Evolutionary conservation across 192 early-diverging fungal species (phyloP), one percentile per base, ranked within the genome.

Genomic region (Entomortierella lignicola): DNA sequence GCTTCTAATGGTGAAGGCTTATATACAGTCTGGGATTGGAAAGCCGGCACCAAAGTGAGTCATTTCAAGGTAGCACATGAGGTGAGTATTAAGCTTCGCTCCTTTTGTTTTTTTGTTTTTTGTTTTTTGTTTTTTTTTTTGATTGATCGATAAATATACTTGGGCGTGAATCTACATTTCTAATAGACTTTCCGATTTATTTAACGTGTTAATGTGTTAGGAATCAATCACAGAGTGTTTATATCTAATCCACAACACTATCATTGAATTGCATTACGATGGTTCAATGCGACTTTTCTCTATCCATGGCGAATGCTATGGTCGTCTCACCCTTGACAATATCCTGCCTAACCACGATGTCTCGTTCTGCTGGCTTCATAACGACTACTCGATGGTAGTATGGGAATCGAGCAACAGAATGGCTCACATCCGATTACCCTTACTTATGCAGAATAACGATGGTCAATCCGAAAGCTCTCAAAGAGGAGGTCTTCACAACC

Each of bases 281-380:
- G 75, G 75, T 15, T 26, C 70, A 37, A 79, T 79, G 6, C 63
- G 75, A 23, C 43, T 79, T 15, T 70, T 79, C 34, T 79, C 75
- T 17, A 70, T 79, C 30, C 56, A 57, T 15, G 75, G 75, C 11
- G 75, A 79, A 60, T 79, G 75, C 39, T 70, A 54, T 31, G 75
- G 75, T 10, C 75, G 75, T 1, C 65, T 79, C 68, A 70, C 67
- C 0, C 75, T 79, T 39, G 67, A 79, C 42, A 70, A 65, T 18
- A 79, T 79, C 37, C 57, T 79, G 8, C 75, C 75, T 23, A 70
- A 66, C 42, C 53, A 79, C n/a, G 47, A 79, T 53, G 63, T 79
- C 18, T 70, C 75, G 10, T 79, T 79, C 63, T 79, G 75, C 43
- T 79, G 75, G 75, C 52, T 79, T 37, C 75, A 79, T 43, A 79